phyloP scores from a whole-genome alignment of 2,329 filamentous ascomycete genomes.

The Aspergillus novofumigatus region DNA sequence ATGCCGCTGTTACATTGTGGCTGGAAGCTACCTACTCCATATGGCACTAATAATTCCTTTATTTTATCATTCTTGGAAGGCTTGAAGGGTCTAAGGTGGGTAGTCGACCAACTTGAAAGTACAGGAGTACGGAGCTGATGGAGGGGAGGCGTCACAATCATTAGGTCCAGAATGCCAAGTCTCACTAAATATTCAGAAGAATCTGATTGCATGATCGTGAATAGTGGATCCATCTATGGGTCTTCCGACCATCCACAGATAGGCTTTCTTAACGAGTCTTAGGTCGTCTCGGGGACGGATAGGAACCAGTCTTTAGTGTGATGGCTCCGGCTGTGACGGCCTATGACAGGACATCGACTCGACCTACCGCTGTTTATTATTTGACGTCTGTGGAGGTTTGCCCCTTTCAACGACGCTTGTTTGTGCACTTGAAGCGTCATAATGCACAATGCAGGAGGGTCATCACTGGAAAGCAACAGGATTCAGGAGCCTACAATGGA shows the following conservation, averaged over 20 bases:
- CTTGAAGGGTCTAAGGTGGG: slow-evolving; percentile 7
- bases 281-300: neutral
- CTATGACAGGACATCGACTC: slow-evolving; percentile 8
- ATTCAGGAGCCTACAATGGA: slow-evolving; percentile 7
- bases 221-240: slow-evolving; percentile 10
- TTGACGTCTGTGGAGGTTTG: slow-evolving; percentile 8
- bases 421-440: neutral
- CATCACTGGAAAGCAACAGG: slow-evolving; percentile 16
- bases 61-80: slow-evolving; percentile 3
- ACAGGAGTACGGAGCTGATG: neutral
- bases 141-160: neutral
- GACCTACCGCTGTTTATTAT: slow-evolving; percentile 1
- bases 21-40: slow-evolving; percentile 11
- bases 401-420: neutral
- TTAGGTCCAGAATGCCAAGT: slow-evolving; percentile 16
- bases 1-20: slow-evolving; percentile 11
- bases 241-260: slow-evolving; percentile 7
- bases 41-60: neutral
- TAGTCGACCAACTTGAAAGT: neutral
- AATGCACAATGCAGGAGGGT: slow-evolving; percentile 10
- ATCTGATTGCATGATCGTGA: slow-evolving; percentile 12
- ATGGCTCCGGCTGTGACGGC: slow-evolving; percentile 10
- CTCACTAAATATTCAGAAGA: slow-evolving; percentile 10
- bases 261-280: neutral
- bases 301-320: neutral